Percentiles rank a stretch among this genome's conserved stretches.
Evolutionary conservation across 1,284 basidiomycete species (phyloP).

Genomic region (Trichosporon asahii): DNA sequence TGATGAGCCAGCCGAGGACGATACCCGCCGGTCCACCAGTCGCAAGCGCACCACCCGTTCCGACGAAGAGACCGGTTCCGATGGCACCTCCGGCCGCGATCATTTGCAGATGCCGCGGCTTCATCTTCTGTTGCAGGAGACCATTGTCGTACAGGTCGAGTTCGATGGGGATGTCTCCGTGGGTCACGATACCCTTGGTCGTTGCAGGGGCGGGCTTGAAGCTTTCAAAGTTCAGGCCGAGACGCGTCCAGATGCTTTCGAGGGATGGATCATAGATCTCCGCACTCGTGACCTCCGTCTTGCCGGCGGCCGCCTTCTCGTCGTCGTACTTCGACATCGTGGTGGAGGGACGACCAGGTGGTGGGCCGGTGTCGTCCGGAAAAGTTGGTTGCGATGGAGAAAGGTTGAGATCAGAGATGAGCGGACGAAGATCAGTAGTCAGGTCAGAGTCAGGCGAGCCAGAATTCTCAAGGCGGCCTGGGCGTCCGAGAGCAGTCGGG

Average conservation of each 20-base stretch:
- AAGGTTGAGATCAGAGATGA: neutral
- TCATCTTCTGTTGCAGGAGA: constrained; percentile 52
- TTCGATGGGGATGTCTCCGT: constrained; percentile 41
- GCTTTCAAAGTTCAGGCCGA: constrained; percentile 50
- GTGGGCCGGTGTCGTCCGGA: neutral
- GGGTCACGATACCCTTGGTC: constrained; percentile 31
- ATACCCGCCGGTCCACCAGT: constrained; percentile 55
- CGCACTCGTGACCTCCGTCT: neutral
- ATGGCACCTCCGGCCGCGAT: constrained; percentile 56
- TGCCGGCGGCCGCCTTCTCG: neutral
- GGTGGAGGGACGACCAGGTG: neutral
- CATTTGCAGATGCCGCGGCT: constrained; percentile 48
- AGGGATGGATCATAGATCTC: constrained; percentile 49
- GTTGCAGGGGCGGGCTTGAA: constrained; percentile 52
- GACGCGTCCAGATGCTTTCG: constrained; percentile 48
- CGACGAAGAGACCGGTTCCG: constrained; percentile 52
- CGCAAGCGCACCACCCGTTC: constrained; percentile 53
- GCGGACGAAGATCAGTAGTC: neutral
- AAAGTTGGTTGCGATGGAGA: neutral
- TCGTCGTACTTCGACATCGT: neutral
- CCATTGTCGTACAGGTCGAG: constrained; percentile 39
- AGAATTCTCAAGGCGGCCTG: neutral
- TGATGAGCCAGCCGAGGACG: constrained; percentile 50
- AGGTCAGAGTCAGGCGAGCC: neutral
- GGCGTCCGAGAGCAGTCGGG: neutral